Conservation (phyloP, 305 asterid genomes). For the Rubia occidens region DNA sequence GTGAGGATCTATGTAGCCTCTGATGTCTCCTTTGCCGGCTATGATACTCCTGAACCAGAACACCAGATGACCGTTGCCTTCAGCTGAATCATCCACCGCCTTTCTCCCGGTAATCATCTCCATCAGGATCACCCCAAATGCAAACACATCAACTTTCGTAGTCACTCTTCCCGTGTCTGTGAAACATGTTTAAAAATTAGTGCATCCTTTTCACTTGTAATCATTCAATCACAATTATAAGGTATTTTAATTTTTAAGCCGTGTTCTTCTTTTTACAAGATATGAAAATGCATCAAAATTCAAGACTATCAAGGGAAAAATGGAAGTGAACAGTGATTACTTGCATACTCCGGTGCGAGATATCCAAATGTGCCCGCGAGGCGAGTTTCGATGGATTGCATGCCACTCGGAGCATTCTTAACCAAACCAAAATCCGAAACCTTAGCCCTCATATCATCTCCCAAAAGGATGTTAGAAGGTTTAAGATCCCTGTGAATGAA, state of each 20-base stretch:
- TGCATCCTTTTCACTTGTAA: no score
- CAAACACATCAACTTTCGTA: constrained; percentile 67
- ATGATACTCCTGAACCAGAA: constrained; percentile 54
- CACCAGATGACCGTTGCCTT: constrained; percentile 49
- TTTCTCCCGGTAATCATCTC: constrained; percentile 64
- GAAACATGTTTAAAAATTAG: not conserved
- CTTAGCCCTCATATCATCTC: constrained; percentile 78
- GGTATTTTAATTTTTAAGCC: no score
- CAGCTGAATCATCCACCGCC: constrained; percentile 66
- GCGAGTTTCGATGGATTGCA: constrained; percentile 48
- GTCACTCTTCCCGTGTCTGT: constrained; percentile 87
- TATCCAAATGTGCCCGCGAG: constrained; percentile 91
- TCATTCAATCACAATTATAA: no score
- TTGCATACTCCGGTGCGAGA: constrained; percentile 90
- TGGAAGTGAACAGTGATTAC: constrained; percentile 24
- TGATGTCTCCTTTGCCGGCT: constrained; percentile 33
- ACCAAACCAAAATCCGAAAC: constrained; percentile 92
- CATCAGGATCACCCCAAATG: constrained; percentile 86
- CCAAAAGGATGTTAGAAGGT: constrained; percentile 71
- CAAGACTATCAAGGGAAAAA: not conserved
- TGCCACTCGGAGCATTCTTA: constrained; percentile 52
- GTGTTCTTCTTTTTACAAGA: no score
- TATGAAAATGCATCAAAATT: not conserved
- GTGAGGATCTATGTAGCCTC: constrained; percentile 36
- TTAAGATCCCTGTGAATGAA: constrained; percentile 85